Conservation (phyloP, 768 basidiomycete genomes). For the Dictyophora rubrovolvata region DNA sequence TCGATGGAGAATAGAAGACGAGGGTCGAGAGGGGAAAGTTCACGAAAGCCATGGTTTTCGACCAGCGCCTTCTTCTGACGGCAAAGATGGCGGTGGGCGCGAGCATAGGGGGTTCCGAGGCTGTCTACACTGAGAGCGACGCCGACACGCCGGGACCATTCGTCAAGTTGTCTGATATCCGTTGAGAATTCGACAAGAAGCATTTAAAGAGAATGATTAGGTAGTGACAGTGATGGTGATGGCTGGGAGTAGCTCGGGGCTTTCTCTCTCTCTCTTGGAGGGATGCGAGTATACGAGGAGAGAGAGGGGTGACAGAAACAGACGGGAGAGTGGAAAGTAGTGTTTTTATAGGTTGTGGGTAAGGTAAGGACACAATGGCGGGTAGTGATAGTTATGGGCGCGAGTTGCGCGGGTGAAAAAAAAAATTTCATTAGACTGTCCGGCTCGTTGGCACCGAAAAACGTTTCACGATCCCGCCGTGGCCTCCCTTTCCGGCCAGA, state of each 20-base stretch:
- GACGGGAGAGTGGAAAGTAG: too few species aligned
- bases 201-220: conserved; percentile 16
- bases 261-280: too few species aligned
- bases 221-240: background rate
- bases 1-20: conserved; percentile 76
- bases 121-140: conserved; percentile 80
- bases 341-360: background rate
- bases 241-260: background rate
- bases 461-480: conserved; percentile 10
- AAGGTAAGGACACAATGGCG: background rate
- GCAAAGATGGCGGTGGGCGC: conserved; percentile 68
- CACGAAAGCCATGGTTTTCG: conserved; percentile 61
- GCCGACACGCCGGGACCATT: conserved; percentile 68
- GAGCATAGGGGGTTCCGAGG: conserved; percentile 69
- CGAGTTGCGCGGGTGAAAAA: conserved; percentile 1
- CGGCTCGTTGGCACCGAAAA: conserved; percentile 10
- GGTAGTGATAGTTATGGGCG: conserved; percentile 4
- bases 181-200: conserved; percentile 59
- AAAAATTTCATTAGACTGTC: conserved; percentile 2
- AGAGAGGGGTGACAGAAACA: background rate
- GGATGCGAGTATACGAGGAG: too few species aligned
- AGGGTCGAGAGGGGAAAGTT: conserved; percentile 44
- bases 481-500: background rate
- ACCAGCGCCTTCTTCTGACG: conserved; percentile 53
- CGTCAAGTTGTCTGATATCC: conserved; percentile 74